These are phyloP conservation scores for Brassica carinata DNA, from an alignment of 345 rosid genomes.

Conservation along the genomic window DNA sequence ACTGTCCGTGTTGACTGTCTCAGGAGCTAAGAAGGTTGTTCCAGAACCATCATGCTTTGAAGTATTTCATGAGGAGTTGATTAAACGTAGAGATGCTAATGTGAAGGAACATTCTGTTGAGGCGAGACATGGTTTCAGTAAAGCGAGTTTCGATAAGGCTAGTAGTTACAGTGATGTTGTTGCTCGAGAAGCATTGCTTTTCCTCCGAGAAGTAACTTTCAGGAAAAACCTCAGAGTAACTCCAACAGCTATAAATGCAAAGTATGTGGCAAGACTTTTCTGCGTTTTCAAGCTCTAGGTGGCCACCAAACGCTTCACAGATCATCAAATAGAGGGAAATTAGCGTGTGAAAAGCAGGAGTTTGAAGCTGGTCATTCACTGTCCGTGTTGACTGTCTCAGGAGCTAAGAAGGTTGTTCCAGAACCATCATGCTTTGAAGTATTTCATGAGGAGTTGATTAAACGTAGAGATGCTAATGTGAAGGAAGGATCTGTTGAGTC, in stretches of 20 bases:
- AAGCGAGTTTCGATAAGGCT: background rate
- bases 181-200: background rate
- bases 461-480: background rate
- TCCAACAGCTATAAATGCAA: background rate
- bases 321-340: background rate
- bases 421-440: slow-evolving; percentile 1
- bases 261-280: slow-evolving; percentile 19
- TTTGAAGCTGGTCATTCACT: background rate
- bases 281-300: slow-evolving; percentile 4
- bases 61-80: background rate
- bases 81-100: background rate
- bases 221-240: background rate
- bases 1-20: background rate
- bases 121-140: background rate
- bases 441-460: background rate
- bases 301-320: slow-evolving; percentile 1
- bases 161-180: background rate
- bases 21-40: slow-evolving; percentile 21
- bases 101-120: background rate
- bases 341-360: background rate
- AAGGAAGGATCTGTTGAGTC: background rate
- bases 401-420: slow-evolving; percentile 19
- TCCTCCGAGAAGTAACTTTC: background rate
- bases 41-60: background rate
- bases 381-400: background rate